A percentile compares a stretch with the other conserved stretches of the same genome.
phyloP scores from a whole-genome alignment of 495 filamentous ascomycete species.

The Cladorrhinum samala region DNA sequence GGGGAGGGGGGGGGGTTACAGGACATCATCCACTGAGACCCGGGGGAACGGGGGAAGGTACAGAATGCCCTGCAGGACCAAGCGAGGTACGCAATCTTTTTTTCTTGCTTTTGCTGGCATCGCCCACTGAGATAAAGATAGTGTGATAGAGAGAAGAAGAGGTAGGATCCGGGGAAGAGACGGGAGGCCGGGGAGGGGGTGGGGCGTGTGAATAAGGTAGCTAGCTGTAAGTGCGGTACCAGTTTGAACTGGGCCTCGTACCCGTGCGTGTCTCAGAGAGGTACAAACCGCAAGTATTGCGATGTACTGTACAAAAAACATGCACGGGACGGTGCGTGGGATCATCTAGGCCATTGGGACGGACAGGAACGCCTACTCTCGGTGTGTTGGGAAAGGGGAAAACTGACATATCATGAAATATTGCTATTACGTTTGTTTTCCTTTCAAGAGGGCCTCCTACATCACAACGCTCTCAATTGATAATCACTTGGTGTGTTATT shows the following conservation, averaged over 20 bases:
- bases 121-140: background rate
- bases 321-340: background rate
- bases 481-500: too few relatives aligned
- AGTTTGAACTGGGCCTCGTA: background rate
- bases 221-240: too few relatives aligned
- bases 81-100: too few relatives aligned
- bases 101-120: background rate
- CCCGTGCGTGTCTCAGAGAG: background rate
- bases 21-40: constrained; percentile 1
- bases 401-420: too few relatives aligned
- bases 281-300: background rate
- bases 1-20: background rate
- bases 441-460: too few relatives aligned
- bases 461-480: too few relatives aligned
- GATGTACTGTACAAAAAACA: background rate
- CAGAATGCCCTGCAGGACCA: background rate
- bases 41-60: background rate
- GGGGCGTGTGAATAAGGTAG: background rate
- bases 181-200: too few relatives aligned
- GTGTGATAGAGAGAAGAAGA: background rate
- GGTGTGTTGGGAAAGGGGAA: background rate
- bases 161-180: background rate
- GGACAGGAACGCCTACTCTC: background rate
- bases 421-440: too few relatives aligned
- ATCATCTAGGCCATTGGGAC: background rate